phyloP scores from a whole-genome alignment of 2,329 filamentous ascomycete genomes.

The Botrytis pseudocinerea region DNA sequence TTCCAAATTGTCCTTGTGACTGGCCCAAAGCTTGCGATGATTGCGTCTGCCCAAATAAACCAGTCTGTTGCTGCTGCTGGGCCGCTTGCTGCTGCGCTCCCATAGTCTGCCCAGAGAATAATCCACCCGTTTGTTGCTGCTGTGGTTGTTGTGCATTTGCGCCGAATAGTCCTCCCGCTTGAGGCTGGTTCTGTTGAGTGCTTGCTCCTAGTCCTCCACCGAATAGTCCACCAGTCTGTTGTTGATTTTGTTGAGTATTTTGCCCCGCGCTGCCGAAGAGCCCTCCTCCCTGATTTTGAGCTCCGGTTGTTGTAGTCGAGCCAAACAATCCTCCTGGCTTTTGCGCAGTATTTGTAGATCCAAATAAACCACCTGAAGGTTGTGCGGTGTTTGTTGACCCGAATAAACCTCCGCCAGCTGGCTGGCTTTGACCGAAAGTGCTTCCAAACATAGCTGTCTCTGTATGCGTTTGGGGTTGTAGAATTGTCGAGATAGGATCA shows the following conservation, averaged over 20 bases:
- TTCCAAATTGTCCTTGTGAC: slow-evolving; percentile 32
- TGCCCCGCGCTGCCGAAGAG: slow-evolving; percentile 31
- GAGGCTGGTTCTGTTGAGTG: slow-evolving; percentile 35
- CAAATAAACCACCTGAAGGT: slow-evolving; percentile 29
- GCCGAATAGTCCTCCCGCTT: slow-evolving; percentile 27
- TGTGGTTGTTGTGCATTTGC: slow-evolving; percentile 22
- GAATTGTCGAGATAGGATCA: background rate
- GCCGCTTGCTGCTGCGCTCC: slow-evolving; percentile 27
- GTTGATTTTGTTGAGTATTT: slow-evolving; percentile 32
- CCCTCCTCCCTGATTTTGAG: slow-evolving; percentile 26
- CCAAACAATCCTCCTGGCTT: slow-evolving; percentile 44
- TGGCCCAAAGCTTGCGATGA: slow-evolving; percentile 23
- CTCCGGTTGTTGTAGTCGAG: slow-evolving; percentile 40
- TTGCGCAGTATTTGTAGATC: slow-evolving; percentile 27
- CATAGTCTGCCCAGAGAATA: slow-evolving; percentile 26
- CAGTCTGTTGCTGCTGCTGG: slow-evolving; percentile 23
- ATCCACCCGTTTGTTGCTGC: slow-evolving; percentile 24
- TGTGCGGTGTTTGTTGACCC: slow-evolving; percentile 25
- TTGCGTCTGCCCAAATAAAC: slow-evolving; percentile 28
- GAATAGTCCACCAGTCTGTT: slow-evolving; percentile 37
- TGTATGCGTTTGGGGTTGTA: background rate
- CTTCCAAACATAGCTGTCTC: slow-evolving; percentile 33
- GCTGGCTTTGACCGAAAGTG: slow-evolving; percentile 32
- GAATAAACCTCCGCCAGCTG: slow-evolving; percentile 33
- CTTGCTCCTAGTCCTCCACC: slow-evolving; percentile 32